These are phyloP conservation scores for Fusarium decemcellulare DNA, from an alignment of 2,329 filamentous ascomycete species.

Conservation along the genomic window DNA sequence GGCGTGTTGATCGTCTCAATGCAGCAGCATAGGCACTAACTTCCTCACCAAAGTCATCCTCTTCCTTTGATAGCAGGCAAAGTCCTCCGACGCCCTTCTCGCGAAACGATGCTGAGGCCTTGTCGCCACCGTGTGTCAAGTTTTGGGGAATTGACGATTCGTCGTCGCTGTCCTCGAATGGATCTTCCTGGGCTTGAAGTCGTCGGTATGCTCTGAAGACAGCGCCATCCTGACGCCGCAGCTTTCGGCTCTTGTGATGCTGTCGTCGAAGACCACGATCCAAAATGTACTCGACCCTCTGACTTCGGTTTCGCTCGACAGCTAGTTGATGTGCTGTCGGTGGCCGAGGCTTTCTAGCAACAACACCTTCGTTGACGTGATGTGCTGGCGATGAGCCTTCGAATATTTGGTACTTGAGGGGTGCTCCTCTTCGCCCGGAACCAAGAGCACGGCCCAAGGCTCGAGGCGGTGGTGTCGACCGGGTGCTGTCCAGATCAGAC, in stretches of 20 bases:
- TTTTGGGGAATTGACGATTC: conserved; percentile 62
- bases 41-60: conserved; percentile 85
- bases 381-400: conserved; percentile 73
- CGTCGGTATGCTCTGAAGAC: conserved; percentile 77
- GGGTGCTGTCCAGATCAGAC: conserved; percentile 61
- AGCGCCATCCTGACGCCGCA: conserved; percentile 74
- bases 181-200: conserved; percentile 68
- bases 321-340: conserved; percentile 87
- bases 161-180: conserved; percentile 74
- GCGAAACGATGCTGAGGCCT: conserved; percentile 59
- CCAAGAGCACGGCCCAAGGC: conserved; percentile 46
- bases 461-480: conserved; percentile 60
- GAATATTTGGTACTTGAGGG: conserved; percentile 72
- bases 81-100: conserved; percentile 75
- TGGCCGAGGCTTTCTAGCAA: conserved; percentile 76
- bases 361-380: conserved; percentile 68
- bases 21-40: conserved; percentile 75
- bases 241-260: conserved; percentile 74
- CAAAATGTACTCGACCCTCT: conserved; percentile 86
- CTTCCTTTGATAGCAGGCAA: conserved; percentile 71
- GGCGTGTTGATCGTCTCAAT: conserved; percentile 72
- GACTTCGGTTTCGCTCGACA: conserved; percentile 82
- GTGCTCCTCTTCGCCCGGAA: conserved; percentile 58
- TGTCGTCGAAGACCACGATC: conserved; percentile 79
- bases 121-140: conserved; percentile 47